Percentiles rank a stretch among this genome's conserved stretches.
These are phyloP conservation scores for Pontederia paniculata DNA, from an alignment of 176 grass and related monocot genomes.

Conservation along the genomic window DNA sequence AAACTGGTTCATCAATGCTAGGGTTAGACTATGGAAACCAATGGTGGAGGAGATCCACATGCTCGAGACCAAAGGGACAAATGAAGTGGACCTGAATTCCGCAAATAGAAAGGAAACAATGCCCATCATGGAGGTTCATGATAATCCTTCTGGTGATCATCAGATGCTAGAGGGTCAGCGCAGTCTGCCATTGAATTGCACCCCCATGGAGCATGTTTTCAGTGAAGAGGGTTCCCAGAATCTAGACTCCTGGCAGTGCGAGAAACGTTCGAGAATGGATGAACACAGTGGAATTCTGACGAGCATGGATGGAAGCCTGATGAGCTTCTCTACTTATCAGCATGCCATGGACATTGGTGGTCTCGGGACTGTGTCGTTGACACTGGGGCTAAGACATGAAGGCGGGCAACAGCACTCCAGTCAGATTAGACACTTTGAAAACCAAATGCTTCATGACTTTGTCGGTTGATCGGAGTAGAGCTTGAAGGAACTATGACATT, in stretches of 20 bases:
- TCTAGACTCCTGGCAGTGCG: constrained; percentile 15
- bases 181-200: constrained; percentile 1
- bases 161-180: constrained; percentile 1
- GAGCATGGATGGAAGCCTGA: constrained; percentile 23
- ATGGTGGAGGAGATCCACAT: constrained; percentile 57
- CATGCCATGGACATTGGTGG: constrained; percentile 27
- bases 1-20: constrained; percentile 55
- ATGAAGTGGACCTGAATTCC: constrained; percentile 5
- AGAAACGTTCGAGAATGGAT: constrained; percentile 28
- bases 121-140: background rate
- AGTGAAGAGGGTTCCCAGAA: background rate
- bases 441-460: constrained; percentile 29
- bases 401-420: constrained; percentile 25
- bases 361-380: constrained; percentile 35
- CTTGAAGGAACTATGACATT: too few species aligned
- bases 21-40: constrained; percentile 53
- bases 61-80: constrained; percentile 36
- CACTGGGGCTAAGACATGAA: constrained; percentile 39
- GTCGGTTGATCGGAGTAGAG: constrained; percentile 9
- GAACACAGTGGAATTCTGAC: constrained; percentile 19
- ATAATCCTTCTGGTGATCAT: background rate
- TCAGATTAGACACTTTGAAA: constrained; percentile 32
- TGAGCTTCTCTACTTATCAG: constrained; percentile 30
- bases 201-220: constrained; percentile 4
- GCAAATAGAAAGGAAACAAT: background rate